These are phyloP conservation scores for Ceratocystis huliohia DNA, from an alignment of 2,329 filamentous ascomycete genomes.

Conservation along the genomic window DNA sequence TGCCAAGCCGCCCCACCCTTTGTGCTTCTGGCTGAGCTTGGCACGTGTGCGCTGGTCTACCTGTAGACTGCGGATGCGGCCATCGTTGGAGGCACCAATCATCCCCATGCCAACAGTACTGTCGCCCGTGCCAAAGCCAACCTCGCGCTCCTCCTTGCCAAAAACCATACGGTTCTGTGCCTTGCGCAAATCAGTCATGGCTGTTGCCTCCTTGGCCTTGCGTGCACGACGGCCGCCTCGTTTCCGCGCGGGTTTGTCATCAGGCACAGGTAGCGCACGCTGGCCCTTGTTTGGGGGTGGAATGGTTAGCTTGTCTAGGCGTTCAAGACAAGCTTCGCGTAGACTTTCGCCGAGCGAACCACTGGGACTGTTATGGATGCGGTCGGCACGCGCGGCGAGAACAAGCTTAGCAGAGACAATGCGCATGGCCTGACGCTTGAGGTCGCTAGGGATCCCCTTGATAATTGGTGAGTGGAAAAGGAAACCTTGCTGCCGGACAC, in stretches of 20 bases:
- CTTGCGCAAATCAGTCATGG: conserved; percentile 93
- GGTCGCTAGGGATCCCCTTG: conserved; percentile 66
- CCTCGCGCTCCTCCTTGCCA: conserved; percentile 86
- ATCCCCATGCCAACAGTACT: conserved; percentile 82
- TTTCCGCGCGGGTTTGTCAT: conserved; percentile 89
- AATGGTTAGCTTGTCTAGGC: conserved; percentile 85
- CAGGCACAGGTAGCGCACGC: conserved; percentile 77
- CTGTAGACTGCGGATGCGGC: conserved; percentile 75
- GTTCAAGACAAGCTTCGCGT: conserved; percentile 67
- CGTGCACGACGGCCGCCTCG: conserved; percentile 78
- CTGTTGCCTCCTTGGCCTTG: conserved; percentile 91
- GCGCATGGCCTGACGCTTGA: conserved; percentile 87
- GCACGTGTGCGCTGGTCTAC: conserved; percentile 88
- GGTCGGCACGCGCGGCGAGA: conserved; percentile 82
- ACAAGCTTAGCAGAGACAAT: conserved; percentile 89
- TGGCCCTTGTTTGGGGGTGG: conserved; percentile 79
- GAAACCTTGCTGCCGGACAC: conserved; percentile 81
- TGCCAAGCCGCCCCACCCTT: conserved; percentile 80
- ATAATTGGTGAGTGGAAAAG: conserved; percentile 88
- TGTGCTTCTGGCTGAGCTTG: conserved; percentile 87
- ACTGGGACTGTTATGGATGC: conserved; percentile 67
- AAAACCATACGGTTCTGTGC: conserved; percentile 94
- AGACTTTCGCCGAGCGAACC: conserved; percentile 74
- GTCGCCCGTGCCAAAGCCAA: conserved; percentile 79
- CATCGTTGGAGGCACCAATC: conserved; percentile 80